Evolutionary conservation across 1,284 basidiomycete species (phyloP), one percentile per base, ranked within the genome.

Genomic region (Cutaneotrichosporon sp.): DNA sequence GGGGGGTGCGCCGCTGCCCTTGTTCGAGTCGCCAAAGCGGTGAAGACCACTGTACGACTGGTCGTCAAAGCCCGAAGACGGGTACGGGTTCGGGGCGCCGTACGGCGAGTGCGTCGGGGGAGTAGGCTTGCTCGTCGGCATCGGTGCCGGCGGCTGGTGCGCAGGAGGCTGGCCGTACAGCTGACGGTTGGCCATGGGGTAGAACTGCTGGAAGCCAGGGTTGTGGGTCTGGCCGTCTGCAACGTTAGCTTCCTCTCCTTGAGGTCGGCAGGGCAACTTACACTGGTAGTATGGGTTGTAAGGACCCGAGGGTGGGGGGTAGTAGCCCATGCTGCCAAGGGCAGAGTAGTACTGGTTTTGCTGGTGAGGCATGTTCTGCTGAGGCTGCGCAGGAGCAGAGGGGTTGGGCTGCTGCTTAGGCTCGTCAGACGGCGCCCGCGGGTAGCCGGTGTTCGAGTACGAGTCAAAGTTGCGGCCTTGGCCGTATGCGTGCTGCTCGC

Each of bases 271-370:
- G 30, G 1, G 15, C 26, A 17, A 68, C 73, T 62, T 51, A 74
- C 72, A 76, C 58, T 74, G 74, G 64, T 73, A 74, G 69, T 76
- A 76, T 14, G 74, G 74, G 70, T 76, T 76, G 73, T 76, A 76
- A 20, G 74, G 74, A 43, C 64, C 69, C 37, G 67, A 60, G 0
- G 47, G 47, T 30, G 40, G 47, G 50, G 68, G 68, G 62, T 76
- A 74, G 63, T 74, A 74, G 34, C 68, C 68, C 69, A 73, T 70
- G 63, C 70, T 70, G 57, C 64, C 61, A 55, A 70, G 58, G 30
- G 67, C 62, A 23, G 65, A 67, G 65, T 74, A 74, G 65, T 73
- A 74, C 26, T 62, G 63, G 55, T 60, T 63, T 63, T 73, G 70
- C 57, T 76, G 74, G 54, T 68, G 66, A 36, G 63, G 66, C n/a